phyloP scores from a whole-genome alignment of 768 basidiomycete species.

The Tylopilus intermedius region DNA sequence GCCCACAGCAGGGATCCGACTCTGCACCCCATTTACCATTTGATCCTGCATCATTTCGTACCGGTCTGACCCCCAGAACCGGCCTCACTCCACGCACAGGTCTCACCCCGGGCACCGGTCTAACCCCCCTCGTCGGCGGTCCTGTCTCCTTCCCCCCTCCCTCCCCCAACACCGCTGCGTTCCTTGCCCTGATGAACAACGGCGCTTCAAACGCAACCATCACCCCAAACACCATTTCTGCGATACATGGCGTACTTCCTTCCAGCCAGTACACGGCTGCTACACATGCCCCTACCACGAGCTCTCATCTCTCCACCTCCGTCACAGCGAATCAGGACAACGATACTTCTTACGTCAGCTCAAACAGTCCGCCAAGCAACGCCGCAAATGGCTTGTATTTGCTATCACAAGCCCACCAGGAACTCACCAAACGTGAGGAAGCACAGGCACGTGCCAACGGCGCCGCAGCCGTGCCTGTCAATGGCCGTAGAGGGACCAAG shows the following conservation, averaged over 20 bases:
- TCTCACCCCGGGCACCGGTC: slow-evolving; percentile 67
- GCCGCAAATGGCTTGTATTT: slow-evolving; percentile 93
- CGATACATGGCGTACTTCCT: slow-evolving; percentile 68
- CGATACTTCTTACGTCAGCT: slow-evolving; percentile 33
- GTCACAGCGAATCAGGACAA: slow-evolving; percentile 33
- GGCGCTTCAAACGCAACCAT: slow-evolving; percentile 40
- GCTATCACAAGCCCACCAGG: slow-evolving; percentile 92
- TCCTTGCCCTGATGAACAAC: slow-evolving; percentile 87
- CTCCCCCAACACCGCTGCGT: slow-evolving; percentile 85
- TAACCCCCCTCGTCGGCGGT: slow-evolving; percentile 76
- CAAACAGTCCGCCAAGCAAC: slow-evolving; percentile 56
- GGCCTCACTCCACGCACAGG: slow-evolving; percentile 86
- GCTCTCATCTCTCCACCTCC: slow-evolving; percentile 34
- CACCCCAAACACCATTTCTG: slow-evolving; percentile 54
- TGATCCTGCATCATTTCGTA: slow-evolving; percentile 71
- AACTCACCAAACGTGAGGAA: slow-evolving; percentile 92
- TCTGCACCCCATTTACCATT: slow-evolving; percentile 43
- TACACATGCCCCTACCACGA: slow-evolving; percentile 32
- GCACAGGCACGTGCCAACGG: slow-evolving; percentile 59
- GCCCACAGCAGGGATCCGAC: slow-evolving; percentile 56
- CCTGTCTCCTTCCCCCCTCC: slow-evolving; percentile 76
- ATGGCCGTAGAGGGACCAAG: slow-evolving; percentile 54
- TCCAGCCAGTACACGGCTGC: slow-evolving; percentile 25
- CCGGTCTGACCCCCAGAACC: slow-evolving; percentile 81
- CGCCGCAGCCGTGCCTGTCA: slow-evolving; percentile 28